Evolutionary conservation across 306 rosid genomes (phyloP).

Genomic region (Quercus rubra): DNA sequence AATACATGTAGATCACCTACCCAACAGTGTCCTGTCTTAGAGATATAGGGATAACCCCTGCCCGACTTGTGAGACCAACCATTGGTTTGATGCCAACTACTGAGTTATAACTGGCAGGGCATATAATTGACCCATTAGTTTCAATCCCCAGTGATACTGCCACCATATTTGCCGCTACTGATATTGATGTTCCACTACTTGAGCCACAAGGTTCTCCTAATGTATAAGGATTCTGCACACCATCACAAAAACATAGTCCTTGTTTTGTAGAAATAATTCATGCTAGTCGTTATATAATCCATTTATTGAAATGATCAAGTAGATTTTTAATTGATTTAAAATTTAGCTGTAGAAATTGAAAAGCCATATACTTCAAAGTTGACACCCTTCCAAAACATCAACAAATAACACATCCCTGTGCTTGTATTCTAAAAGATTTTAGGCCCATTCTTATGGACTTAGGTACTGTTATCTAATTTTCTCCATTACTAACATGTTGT

Average conservation of each 20-base stretch:
- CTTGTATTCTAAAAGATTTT: too few relatives aligned
- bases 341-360: too few relatives aligned
- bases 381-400: too few relatives aligned
- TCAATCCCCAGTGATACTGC: constrained; percentile 53
- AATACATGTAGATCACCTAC: constrained; percentile 22
- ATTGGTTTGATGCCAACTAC: constrained; percentile 65
- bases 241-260: neutral
- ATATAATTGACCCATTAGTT: constrained; percentile 57
- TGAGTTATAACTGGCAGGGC: constrained; percentile 41
- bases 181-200: constrained; percentile 61
- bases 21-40: constrained; percentile 65
- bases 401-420: too few relatives aligned
- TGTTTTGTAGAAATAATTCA: neutral
- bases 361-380: too few relatives aligned
- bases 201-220: constrained; percentile 48
- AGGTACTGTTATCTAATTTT: too few relatives aligned
- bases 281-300: too few relatives aligned
- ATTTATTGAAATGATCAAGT: too few relatives aligned
- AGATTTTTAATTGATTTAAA: too few relatives aligned
- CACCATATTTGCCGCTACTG: constrained; percentile 63
- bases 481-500: too few relatives aligned
- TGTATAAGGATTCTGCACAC: constrained; percentile 45
- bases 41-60: constrained; percentile 61
- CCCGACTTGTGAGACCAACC: constrained; percentile 72
- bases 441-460: too few relatives aligned